Evolutionary conservation across 768 basidiomycete genomes (phyloP).

Genomic region (Coprinopsis cinerea): DNA sequence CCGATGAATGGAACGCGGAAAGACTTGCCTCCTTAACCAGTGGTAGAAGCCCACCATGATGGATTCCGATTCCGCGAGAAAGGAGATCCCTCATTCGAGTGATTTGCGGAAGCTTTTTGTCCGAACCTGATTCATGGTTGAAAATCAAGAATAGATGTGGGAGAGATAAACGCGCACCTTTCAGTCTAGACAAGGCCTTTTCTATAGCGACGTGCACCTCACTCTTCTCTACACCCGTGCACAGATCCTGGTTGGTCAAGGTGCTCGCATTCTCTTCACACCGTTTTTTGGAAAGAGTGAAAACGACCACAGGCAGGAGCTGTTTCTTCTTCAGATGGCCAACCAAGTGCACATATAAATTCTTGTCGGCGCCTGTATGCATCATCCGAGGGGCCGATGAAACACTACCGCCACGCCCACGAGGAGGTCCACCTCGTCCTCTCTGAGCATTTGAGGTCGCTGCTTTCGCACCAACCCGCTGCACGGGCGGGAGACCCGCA

Average conservation of each 20-base stretch:
- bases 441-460: conserved; percentile 31
- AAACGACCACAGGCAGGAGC: conserved; percentile 90
- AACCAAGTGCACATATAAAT: conserved; percentile 90
- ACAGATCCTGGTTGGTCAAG: conserved; percentile 82
- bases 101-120: conserved; percentile 92
- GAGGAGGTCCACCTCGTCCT: conserved; percentile 35
- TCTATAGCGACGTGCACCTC: conserved; percentile 95
- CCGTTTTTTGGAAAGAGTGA: conserved; percentile 93
- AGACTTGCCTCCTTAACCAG: conserved; percentile 87
- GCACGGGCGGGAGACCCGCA: conserved; percentile 82
- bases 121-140: conserved; percentile 53
- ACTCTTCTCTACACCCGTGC: conserved; percentile 88
- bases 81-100: conserved; percentile 84
- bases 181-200: conserved; percentile 83
- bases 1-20: background rate
- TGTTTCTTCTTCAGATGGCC: conserved; percentile 78
- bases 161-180: conserved; percentile 49
- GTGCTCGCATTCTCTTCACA: conserved; percentile 97
- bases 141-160: conserved; percentile 6
- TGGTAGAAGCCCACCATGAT: conserved; percentile 93
- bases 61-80: conserved; percentile 91
- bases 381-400: conserved; percentile 38
- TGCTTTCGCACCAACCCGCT: conserved; percentile 74
- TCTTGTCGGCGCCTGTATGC: conserved; percentile 75
- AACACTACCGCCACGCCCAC: conserved; percentile 38